Conservation (phyloP, 306 rosid species). For the Prunus mira region DNA sequence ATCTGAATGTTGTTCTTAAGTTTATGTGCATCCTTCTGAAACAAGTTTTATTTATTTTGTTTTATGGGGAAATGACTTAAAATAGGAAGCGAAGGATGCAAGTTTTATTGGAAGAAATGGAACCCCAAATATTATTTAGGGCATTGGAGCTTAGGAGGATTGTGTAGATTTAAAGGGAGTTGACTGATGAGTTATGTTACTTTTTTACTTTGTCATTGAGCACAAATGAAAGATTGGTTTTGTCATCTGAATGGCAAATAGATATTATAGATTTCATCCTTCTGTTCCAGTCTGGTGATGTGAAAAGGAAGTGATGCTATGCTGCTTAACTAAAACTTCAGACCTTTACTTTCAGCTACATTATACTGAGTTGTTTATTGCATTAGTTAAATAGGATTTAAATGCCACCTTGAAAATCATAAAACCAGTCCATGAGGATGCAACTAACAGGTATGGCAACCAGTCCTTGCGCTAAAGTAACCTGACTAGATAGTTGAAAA, state of each 20-base stretch:
- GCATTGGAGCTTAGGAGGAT: not conserved
- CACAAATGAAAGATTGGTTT: not conserved
- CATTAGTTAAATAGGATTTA: not conserved
- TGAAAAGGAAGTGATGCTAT: not conserved
- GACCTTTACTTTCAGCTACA: not conserved
- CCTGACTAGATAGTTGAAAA: not conserved
- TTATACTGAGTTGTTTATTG: not conserved
- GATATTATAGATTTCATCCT: not conserved
- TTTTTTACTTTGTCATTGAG: not conserved
- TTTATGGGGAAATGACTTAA: not conserved
- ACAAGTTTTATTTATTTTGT: not conserved
- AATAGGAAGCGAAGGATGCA: not conserved
- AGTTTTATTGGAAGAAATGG: not conserved
- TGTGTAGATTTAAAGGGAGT: not conserved
- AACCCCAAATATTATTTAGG: not conserved
- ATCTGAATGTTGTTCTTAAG: not conserved
- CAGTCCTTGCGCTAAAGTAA: not conserved
- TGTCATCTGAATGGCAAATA: not conserved
- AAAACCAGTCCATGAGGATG: not conserved
- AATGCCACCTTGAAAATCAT: not conserved
- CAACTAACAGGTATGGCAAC: not conserved
- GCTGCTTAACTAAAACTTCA: not conserved
- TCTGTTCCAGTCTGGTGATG: conserved; percentile 1
- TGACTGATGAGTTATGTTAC: not conserved
- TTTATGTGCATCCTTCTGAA: not conserved